Evolutionary conservation across 345 rosid genomes (phyloP).

Genomic region (Dovyalis caffra): DNA sequence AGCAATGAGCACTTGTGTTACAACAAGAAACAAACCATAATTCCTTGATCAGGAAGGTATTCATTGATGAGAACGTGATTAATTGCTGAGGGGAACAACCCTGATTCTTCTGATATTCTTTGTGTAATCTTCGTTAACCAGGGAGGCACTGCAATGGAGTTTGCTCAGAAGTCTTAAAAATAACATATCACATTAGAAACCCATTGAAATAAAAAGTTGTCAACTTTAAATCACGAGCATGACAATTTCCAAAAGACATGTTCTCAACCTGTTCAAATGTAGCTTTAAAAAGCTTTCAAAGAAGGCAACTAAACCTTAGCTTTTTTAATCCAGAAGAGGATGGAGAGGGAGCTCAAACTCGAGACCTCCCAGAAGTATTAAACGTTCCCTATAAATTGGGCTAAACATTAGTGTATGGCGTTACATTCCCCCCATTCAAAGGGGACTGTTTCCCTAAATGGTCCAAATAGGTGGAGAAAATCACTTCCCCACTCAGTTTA

Average conservation of each 20-base stretch:
- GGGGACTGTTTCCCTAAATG: not conserved
- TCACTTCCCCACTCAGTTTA: not conserved
- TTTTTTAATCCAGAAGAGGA: no score
- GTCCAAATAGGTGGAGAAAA: not conserved
- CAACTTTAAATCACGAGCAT: not conserved
- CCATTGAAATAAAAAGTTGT: not conserved
- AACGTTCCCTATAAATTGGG: no score
- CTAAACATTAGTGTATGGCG: no score
- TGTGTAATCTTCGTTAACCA: constrained; percentile 63
- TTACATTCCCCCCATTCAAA: no score
- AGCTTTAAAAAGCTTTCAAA: not conserved
- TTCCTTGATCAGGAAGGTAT: constrained; percentile 81
- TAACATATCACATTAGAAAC: not conserved
- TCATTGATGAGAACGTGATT: constrained; percentile 93
- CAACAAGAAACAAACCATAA: constrained; percentile 51
- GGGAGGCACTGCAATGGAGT: constrained; percentile 62
- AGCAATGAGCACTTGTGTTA: not conserved
- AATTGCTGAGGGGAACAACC: constrained; percentile 67
- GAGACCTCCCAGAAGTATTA: no score
- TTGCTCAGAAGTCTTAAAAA: constrained; percentile 8
- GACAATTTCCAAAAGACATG: not conserved
- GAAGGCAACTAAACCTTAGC: no score
- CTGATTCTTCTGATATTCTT: constrained; percentile 59
- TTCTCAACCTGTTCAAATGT: not conserved
- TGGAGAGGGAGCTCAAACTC: no score